These are phyloP conservation scores for Tetrahymena malaccensis DNA, from an alignment of 73 alveolate species.

Conservation along the genomic window DNA sequence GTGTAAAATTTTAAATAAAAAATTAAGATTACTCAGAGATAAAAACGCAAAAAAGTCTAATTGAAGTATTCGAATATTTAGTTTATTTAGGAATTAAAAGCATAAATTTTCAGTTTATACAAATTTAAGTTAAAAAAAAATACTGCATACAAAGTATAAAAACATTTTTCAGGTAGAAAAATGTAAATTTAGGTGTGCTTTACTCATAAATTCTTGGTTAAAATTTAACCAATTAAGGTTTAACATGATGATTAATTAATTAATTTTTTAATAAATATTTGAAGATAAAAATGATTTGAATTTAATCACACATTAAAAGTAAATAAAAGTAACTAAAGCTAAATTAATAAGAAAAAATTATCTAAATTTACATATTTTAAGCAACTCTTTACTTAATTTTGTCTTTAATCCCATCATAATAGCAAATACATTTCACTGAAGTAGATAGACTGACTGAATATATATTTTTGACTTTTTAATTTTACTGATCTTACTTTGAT, in stretches of 20 bases:
- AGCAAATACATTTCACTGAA: background rate
- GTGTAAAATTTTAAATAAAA: background rate
- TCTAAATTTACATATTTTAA: background rate
- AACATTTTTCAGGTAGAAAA: background rate
- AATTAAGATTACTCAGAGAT: background rate
- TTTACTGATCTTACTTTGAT: too few species aligned
- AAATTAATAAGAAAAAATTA: too few species aligned
- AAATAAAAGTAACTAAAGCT: background rate
- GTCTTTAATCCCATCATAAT: background rate
- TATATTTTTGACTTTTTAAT: too few species aligned
- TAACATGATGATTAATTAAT: background rate
- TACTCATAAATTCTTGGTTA: background rate
- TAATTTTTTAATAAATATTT: too few species aligned
- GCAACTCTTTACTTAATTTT: background rate
- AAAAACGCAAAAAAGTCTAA: background rate
- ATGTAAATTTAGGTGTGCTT: background rate
- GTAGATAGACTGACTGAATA: too few species aligned
- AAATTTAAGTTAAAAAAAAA: too few species aligned
- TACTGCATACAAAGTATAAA: too few species aligned
- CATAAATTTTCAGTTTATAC: background rate
- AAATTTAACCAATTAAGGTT: background rate
- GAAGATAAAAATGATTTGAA: background rate
- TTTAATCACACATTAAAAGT: background rate
- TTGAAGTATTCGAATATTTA: too few species aligned
- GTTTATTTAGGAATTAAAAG: too few species aligned